These are phyloP conservation scores for Lactarius hatsudake DNA, from an alignment of 768 basidiomycete genomes.

Conservation along the genomic window DNA sequence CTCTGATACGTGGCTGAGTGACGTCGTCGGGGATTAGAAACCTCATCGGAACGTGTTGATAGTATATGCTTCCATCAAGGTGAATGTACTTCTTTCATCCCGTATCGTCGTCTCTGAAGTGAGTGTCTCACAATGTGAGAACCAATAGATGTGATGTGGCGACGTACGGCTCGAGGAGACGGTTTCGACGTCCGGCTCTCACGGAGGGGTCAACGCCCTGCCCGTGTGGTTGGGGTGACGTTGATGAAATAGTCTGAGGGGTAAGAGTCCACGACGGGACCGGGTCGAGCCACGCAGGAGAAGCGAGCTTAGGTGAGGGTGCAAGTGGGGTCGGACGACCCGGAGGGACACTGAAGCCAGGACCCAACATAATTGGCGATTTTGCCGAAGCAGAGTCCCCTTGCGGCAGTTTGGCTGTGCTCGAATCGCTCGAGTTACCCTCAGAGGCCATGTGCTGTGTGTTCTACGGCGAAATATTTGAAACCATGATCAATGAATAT, in stretches of 20 bases:
- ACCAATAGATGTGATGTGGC: not conserved
- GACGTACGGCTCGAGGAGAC: constrained; percentile 9
- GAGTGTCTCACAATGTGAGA: not conserved
- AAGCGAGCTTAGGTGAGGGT: not conserved
- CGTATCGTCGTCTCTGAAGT: not conserved
- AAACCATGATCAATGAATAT: no score
- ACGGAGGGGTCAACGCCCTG: not conserved
- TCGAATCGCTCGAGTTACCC: not conserved
- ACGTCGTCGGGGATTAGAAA: constrained; percentile 15
- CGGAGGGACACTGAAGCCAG: not conserved
- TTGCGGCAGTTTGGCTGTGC: not conserved
- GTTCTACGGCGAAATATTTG: not conserved
- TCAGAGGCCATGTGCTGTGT: not conserved
- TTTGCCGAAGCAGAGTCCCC: not conserved
- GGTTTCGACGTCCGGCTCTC: not conserved
- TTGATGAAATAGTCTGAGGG: not conserved
- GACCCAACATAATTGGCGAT: not conserved
- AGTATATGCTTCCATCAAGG: constrained; percentile 4
- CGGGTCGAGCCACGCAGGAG: not conserved
- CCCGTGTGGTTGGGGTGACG: not conserved
- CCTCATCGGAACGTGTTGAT: not conserved
- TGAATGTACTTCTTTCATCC: constrained; percentile 11
- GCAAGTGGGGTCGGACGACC: not conserved
- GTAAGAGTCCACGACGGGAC: not conserved
- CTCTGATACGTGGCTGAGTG: constrained; percentile 11